phyloP scores from a whole-genome alignment of 2,329 filamentous ascomycete species.

The Bimuria novae-zelandiae region DNA sequence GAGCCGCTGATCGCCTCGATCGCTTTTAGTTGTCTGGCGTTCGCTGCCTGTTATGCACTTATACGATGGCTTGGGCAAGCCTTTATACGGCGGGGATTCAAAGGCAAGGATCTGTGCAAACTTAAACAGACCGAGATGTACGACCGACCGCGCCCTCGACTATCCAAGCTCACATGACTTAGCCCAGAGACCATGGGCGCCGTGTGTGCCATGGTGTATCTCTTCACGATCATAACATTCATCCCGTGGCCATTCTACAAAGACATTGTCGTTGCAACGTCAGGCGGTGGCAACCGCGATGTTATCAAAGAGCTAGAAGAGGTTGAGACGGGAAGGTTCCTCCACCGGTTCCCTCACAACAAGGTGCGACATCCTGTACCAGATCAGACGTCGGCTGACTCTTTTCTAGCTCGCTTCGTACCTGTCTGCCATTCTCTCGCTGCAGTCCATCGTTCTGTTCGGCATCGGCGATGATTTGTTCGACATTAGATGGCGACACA shows the following conservation, averaged over 20 bases:
- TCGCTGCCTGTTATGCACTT: constrained; percentile 79
- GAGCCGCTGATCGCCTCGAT: constrained; percentile 88
- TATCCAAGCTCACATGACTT: constrained; percentile 22
- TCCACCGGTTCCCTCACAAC: constrained; percentile 92
- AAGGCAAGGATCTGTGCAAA: constrained; percentile 88
- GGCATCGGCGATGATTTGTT: constrained; percentile 96
- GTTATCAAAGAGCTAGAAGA: constrained; percentile 74
- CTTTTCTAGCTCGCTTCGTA: constrained; percentile 80
- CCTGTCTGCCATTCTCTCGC: constrained; percentile 87
- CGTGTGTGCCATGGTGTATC: constrained; percentile 88
- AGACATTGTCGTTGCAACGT: constrained; percentile 93
- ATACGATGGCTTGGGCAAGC: constrained; percentile 91
- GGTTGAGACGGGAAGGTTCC: constrained; percentile 78
- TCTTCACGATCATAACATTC: constrained; percentile 86
- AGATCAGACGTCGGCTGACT: constrained; percentile 9
- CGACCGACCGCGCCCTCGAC: constrained; percentile 30
- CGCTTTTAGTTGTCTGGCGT: constrained; percentile 83
- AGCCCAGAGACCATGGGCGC: constrained; percentile 95
- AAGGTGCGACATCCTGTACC: constrained; percentile 63
- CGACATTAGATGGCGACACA: constrained; percentile 98
- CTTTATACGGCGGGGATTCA: constrained; percentile 86
- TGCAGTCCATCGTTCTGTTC: constrained; percentile 87
- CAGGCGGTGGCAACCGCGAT: constrained; percentile 89
- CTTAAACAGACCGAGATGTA: constrained; percentile 74
- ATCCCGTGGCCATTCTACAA: constrained; percentile 98